Evolutionary conservation across 2,329 filamentous ascomycete species (phyloP).

Genomic region (Chaetomiaceae sp.): DNA sequence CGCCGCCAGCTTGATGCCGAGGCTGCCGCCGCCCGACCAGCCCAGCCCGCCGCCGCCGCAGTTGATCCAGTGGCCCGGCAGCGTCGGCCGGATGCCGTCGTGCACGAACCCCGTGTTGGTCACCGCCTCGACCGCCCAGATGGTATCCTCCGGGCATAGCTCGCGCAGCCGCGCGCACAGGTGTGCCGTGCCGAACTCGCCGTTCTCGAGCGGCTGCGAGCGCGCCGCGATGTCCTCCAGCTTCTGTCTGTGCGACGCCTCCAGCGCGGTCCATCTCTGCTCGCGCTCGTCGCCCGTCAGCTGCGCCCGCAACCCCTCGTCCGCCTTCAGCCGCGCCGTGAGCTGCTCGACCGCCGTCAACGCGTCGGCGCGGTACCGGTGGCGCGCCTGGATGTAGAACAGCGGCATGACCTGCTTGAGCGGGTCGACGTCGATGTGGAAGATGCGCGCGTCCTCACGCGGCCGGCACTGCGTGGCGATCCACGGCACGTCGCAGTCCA

Average conservation of each 20-base stretch:
- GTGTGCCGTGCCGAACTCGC: constrained; percentile 51
- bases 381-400: constrained; percentile 61
- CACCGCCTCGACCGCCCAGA: constrained; percentile 69
- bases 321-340: constrained; percentile 50
- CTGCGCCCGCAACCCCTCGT: constrained; percentile 37
- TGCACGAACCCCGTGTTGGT: constrained; percentile 61
- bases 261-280: constrained; percentile 48
- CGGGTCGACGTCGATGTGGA: constrained; percentile 60
- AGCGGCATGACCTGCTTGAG: constrained; percentile 67
- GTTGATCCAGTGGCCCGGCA: constrained; percentile 47
- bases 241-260: constrained; percentile 51
- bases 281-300: constrained; percentile 32
- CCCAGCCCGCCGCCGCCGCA: constrained; percentile 48
- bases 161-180: constrained; percentile 33
- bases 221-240: constrained; percentile 53
- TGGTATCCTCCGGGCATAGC: constrained; percentile 46
- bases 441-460: constrained; percentile 45
- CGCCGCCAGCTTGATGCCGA: constrained; percentile 45
- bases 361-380: constrained; percentile 61
- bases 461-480: constrained; percentile 69
- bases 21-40: constrained; percentile 46
- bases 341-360: constrained; percentile 63
- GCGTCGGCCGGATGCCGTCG: constrained; percentile 59
- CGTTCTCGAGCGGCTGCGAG: constrained; percentile 53
- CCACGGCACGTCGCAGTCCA: constrained; percentile 92